Conservation (phyloP, 192 early-diverging fungal genomes). For the Coemansia sp. region DNA sequence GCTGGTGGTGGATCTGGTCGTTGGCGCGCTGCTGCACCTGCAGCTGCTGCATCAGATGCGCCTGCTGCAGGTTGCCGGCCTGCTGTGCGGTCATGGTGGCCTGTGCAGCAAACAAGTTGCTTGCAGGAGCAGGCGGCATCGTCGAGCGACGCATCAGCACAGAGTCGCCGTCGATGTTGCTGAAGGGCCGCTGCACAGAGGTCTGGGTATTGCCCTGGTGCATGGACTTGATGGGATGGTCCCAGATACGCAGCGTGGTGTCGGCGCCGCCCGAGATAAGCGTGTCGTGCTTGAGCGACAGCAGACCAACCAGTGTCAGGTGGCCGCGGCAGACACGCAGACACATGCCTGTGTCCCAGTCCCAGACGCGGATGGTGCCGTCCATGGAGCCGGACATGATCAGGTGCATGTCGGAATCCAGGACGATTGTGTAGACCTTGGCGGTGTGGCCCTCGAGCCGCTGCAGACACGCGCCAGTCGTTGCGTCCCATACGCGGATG, state of each 20-base stretch:
- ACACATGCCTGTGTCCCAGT: slow-evolving; percentile 75
- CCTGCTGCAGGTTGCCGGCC: slow-evolving; percentile 38
- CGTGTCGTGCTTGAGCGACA: slow-evolving; percentile 80
- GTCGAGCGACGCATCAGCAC: slow-evolving; percentile 8
- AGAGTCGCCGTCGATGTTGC: slow-evolving; percentile 38
- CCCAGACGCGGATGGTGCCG: slow-evolving; percentile 90
- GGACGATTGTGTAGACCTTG: slow-evolving; percentile 94
- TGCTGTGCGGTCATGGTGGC: slow-evolving; percentile 21
- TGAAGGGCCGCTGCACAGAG: slow-evolving; percentile 34
- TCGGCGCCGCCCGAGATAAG: slow-evolving; percentile 97
- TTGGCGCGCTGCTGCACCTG: slow-evolving; percentile 51
- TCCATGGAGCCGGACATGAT: slow-evolving; percentile 96
- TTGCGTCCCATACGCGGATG: slow-evolving; percentile 89
- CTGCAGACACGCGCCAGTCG: slow-evolving; percentile 67
- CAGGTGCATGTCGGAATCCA: slow-evolving; percentile 76
- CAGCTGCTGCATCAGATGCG: slow-evolving; percentile 42
- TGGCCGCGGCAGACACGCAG: slow-evolving; percentile 87
- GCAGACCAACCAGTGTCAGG: slow-evolving; percentile 88
- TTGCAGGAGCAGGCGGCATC: background rate
- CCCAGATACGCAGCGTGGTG: slow-evolving; percentile 91
- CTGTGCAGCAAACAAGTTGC: slow-evolving; percentile 15
- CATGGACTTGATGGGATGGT: slow-evolving; percentile 56
- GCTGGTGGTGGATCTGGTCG: slow-evolving; percentile 46
- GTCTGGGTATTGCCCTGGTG: background rate
- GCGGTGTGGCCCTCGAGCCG: slow-evolving; percentile 82